Evolutionary conservation across 2,329 filamentous ascomycete genomes (phyloP), one percentile per base, ranked within the genome.

Genomic region (Pseudogymnoascus sp.): DNA sequence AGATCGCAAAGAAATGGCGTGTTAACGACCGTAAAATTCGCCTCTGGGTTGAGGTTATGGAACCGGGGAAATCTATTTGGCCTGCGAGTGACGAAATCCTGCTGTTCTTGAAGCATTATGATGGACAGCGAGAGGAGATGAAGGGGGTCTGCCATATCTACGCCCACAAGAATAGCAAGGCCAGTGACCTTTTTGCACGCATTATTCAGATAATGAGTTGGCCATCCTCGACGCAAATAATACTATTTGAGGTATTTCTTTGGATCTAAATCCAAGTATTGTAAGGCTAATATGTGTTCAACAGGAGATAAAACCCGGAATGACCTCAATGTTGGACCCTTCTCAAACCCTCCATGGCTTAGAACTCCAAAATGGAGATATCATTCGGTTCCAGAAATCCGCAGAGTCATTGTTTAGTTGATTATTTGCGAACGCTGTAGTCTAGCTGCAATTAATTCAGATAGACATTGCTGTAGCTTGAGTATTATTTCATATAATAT

Each of bases 361-460:
- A 1, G 95, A 99, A 73, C 88, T 99, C 24, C 93, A 97, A 72
- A 92, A 99, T 69, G 94, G 94, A 57, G 94, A 99, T 71, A 96
- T 99, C 67, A 85, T 99, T 62, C 96, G 92, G 71, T 97, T 97
- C 76, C 94, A 99, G 73, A 84, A 24, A 75, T 71, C 1, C 81
- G 84, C 57, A 74, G 24, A 31, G n/a, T 31, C 44, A 15, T 31
- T 50, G 26, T 13, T 31, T 24, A 9, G 8, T 31, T 50, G 3
- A 31, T 50, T 21, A 21, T 21, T 21, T 21, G 21, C 2, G 21
- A 21, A 21, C 21, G 21, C 21, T 21, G 21, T 21, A 21, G 21
- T 21, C 21, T 21, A 21, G 21, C 21, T 21, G 21, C 21, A 21
- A 21, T 21, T 2, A 21, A 4, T 21, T 21, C 21, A 21, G 21